phyloP scores from a whole-genome alignment of 345 rosid species.

The Acer saccharum region DNA sequence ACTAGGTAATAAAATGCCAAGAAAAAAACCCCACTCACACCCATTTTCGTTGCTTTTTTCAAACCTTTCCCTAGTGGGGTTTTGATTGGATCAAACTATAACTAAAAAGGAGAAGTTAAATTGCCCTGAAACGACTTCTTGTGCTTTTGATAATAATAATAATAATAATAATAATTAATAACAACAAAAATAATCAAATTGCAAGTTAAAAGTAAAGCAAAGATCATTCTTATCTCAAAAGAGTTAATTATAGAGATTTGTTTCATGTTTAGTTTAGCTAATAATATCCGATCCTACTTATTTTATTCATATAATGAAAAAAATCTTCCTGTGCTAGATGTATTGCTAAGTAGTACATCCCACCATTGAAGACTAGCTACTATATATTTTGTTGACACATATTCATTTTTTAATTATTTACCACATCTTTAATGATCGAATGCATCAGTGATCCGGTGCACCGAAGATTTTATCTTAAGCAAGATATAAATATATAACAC shows the following conservation, averaged over 20 bases:
- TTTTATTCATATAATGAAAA: neutral
- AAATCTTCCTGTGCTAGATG: too few relatives aligned
- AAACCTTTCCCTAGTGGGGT: constrained; percentile 18
- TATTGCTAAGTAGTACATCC: too few relatives aligned
- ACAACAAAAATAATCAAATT: neutral
- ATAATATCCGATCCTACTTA: constrained; percentile 6
- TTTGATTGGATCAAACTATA: constrained; percentile 15
- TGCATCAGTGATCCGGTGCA: too few relatives aligned
- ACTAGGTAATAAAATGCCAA: constrained; percentile 13
- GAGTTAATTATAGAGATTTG: constrained; percentile 31
- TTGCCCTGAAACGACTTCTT: constrained; percentile 14
- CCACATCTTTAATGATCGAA: too few relatives aligned
- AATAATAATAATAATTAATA: constrained; percentile 3
- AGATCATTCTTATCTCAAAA: constrained; percentile 31
- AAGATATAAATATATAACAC: too few relatives aligned
- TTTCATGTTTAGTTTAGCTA: constrained; percentile 18
- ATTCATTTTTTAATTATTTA: too few relatives aligned
- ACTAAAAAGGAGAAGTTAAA: neutral
- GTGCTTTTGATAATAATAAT: constrained; percentile 9
- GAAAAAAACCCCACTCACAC: neutral
- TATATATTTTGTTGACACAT: too few relatives aligned
- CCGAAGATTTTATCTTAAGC: too few relatives aligned
- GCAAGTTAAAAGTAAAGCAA: neutral
- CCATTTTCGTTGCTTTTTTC: neutral
- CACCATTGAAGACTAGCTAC: too few relatives aligned